Base-by-base conservation (phyloP, 805 yeast species). In the Metschnikowia kofuensis region DNA sequence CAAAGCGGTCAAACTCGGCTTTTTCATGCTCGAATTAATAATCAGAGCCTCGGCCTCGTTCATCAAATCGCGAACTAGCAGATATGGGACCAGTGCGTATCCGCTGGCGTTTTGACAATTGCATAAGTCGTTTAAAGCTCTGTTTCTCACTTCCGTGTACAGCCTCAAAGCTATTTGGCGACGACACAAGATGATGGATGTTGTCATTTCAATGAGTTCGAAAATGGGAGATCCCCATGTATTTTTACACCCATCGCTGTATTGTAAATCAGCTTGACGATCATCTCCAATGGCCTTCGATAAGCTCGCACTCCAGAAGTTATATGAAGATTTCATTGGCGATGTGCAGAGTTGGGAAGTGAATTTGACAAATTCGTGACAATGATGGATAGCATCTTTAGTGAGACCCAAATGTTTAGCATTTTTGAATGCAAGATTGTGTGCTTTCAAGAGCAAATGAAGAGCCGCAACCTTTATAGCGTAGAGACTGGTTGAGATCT, bases 321-420 rank as follows among this genome's bases (percentile, higher is more conserved):
- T 40, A 48, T 61, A 56, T 15, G 53, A 46, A 7, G 60, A 52
- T 42, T 53, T 60, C 15, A 51, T 42, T 7, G 65, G 48, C 4
- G 45, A 35, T 15, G 15, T 36, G 0, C 74, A 68, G 5, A 60
- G 56, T 13, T 60, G 64, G 7, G 55, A 53, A 1, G 75, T 59
- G 11, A 80, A 58, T 34, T 66, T 69, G 6, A 66, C 63, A 35
- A 79, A 68, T 55, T 86, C 91, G 6, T 68, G 68, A 3, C 75
- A 53, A 62, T 76, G 85, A 58, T 73, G 82, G 2, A 76, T 74
- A 41, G 83, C 74, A 47, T 85, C 89, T 52, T 79, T 80, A 0
- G 82, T 67, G 2, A 83, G 58, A 0, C 91, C 90, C 35, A 80
- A 59, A 35, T 72, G 76, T 13, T 72, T 64, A 45, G 74, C 69